Evolutionary conservation across 2,329 filamentous ascomycete species (phyloP), one percentile per base, ranked within the genome.

Genomic region (Microdochium bolleyi): DNA sequence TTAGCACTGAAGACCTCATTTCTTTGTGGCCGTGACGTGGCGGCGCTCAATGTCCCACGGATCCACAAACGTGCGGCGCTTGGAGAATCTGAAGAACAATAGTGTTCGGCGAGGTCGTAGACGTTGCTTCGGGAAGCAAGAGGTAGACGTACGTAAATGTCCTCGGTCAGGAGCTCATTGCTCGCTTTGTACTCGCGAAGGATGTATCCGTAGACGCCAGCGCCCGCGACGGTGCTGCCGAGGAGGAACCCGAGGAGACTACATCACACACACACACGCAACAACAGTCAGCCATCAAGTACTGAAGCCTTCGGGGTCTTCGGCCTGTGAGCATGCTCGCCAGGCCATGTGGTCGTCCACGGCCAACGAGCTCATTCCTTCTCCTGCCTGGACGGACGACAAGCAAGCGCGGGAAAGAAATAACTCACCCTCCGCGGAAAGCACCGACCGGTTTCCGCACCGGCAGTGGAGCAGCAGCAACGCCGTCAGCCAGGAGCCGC

Each of bases 191-290:
- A 97, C 71, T 97, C 92, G 68, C 92, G 84, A 62, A 97, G 75
- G 60, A 96, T 82, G 70, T 97, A 97, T 70, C 89, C 91, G 75
- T 96, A 97, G 62, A 95, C 87, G 54, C 83, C 86, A 51, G 80
- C 82, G 63, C 90, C 91, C 48, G 92, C 85, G 51, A 90, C 76
- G 49, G 88, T 85, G 57, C 88, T 85, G 59, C 92, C 92, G 58
- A 94, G 78, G 50, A 97, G 84, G 77, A 97, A 97, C 51, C 92
- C 92, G 63, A 96, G 90, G 55, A 96, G 75, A 54, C 92, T 96
- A 50, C 51, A 48, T 49, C 50, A 25, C 3, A n/a, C n/a, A n/a
- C n/a, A n/a, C n/a, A n/a, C n/a, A n/a, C n/a, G n/a, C n/a, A n/a
- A n/a, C n/a, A n/a, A n/a, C n/a, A n/a, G n/a, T n/a, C n/a, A n/a